phyloP scores from a whole-genome alignment of 441 rosid genomes.

The Dalechampia spathulata region DNA sequence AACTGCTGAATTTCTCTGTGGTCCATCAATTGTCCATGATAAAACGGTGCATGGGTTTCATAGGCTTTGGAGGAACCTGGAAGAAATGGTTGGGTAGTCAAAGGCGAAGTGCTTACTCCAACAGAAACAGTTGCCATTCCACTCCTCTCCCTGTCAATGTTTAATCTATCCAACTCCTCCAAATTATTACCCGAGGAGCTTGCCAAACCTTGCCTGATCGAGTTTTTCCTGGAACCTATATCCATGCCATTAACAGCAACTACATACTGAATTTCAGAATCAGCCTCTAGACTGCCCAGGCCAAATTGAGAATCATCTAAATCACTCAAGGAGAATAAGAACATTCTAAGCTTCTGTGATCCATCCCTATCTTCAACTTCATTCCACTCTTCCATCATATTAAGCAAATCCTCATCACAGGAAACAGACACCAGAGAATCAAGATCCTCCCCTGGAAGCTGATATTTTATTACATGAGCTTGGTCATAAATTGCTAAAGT shows the following conservation, averaged over 20 bases:
- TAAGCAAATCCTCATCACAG: conserved; percentile 79
- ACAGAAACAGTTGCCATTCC: conserved; percentile 34
- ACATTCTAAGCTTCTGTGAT: conserved; percentile 63
- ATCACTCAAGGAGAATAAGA: conserved; percentile 65
- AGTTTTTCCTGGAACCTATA: conserved; percentile 41
- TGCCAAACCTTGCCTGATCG: conserved; percentile 32
- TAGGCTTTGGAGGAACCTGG: conserved; percentile 31
- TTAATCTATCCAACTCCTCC: conserved; percentile 40
- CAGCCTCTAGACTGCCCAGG: conserved; percentile 46
- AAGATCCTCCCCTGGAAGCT: conserved; percentile 92
- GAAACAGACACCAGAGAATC: conserved; percentile 86
- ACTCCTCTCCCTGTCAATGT: conserved; percentile 31
- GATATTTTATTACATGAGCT: conserved; percentile 62
- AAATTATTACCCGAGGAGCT: conserved; percentile 48
- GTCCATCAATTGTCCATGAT: conserved; percentile 41
- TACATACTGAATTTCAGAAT: conserved; percentile 73
- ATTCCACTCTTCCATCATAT: conserved; percentile 87
- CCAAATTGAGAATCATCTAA: conserved; percentile 62
- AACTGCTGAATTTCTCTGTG: conserved; percentile 32
- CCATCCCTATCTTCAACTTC: conserved; percentile 53
- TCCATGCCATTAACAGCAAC: conserved; percentile 89
- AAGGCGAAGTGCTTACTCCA: conserved; percentile 34
- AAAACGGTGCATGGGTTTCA: conserved; percentile 43
- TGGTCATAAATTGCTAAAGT: conserved; percentile 50
- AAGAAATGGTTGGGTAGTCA: conserved; percentile 38